Conservation (phyloP, 2,329 filamentous ascomycete species). For the Blastomyces silverae region DNA sequence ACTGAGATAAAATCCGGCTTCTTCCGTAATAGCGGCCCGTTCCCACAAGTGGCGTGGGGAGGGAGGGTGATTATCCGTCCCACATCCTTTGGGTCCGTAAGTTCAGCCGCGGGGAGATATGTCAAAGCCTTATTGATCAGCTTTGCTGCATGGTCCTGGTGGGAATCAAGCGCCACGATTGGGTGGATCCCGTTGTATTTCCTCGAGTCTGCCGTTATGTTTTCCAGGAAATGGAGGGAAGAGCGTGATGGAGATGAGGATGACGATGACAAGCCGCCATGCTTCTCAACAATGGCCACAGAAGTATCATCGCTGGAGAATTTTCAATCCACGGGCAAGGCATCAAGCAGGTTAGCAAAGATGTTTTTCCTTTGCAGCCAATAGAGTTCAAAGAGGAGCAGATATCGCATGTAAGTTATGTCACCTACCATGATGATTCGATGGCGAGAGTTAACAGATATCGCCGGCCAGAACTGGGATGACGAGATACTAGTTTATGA, state of each 20-base stretch:
- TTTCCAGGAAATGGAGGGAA: conserved; percentile 68
- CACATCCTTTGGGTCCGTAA: conserved; percentile 1
- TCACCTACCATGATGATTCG: conserved; percentile 58
- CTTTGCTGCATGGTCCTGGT: conserved; percentile 61
- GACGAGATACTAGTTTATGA: neutral
- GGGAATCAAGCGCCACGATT: conserved; percentile 64
- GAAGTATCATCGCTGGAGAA: conserved; percentile 78
- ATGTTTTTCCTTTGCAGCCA: conserved; percentile 6
- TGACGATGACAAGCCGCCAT: conserved; percentile 15
- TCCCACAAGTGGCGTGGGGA: conserved; percentile 19
- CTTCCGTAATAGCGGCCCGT: conserved; percentile 29
- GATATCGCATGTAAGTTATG: neutral
- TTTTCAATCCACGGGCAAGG: conserved; percentile 11
- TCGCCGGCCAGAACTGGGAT: conserved; percentile 4
- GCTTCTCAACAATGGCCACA: conserved; percentile 69
- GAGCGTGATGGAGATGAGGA: conserved; percentile 33
- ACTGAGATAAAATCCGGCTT: conserved; percentile 79
- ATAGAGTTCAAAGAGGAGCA: neutral
- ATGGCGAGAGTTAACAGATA: conserved; percentile 55
- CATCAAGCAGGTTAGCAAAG: conserved; percentile 9
- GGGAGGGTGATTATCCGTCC: conserved; percentile 1
- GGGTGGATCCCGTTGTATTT: conserved; percentile 74
- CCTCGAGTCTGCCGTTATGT: conserved; percentile 72
- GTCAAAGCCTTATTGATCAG: conserved; percentile 60
- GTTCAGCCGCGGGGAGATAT: conserved; percentile 43